Conservation (phyloP, 805 yeast species). For the Ogataea populi-albae region DNA sequence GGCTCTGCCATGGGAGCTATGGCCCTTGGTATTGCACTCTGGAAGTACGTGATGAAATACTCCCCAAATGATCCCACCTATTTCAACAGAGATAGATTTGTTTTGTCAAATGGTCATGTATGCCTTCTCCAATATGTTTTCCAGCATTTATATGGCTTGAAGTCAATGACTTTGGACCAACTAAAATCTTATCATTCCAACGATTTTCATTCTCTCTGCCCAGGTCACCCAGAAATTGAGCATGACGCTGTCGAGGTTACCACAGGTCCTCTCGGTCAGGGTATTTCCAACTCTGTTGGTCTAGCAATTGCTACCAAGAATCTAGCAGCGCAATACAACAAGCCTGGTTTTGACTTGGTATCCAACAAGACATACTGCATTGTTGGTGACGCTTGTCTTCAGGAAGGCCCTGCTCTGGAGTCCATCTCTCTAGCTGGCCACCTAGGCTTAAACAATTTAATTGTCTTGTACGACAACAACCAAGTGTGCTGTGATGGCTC, state of each 20-base stretch:
- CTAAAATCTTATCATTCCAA: slow-evolving; percentile 71
- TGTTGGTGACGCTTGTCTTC: slow-evolving; percentile 96
- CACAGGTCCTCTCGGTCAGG: slow-evolving; percentile 99
- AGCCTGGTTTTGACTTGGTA: slow-evolving; percentile 70
- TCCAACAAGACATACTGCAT: slow-evolving; percentile 76
- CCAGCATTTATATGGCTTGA: slow-evolving; percentile 84
- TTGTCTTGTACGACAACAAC: slow-evolving; percentile 95
- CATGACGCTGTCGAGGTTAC: slow-evolving; percentile 94
- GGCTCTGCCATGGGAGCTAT: slow-evolving; percentile 99
- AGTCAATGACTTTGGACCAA: slow-evolving; percentile 70
- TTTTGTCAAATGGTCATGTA: slow-evolving; percentile 95
- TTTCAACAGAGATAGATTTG: slow-evolving; percentile 94
- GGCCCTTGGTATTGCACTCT: slow-evolving; percentile 86
- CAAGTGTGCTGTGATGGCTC: slow-evolving; percentile 94
- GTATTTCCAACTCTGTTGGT: slow-evolving; percentile 95
- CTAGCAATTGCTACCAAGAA: slow-evolving; percentile 91
- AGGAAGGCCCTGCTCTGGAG: slow-evolving; percentile 96
- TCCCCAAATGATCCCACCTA: slow-evolving; percentile 90
- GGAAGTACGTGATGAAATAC: slow-evolving; percentile 70
- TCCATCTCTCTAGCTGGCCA: slow-evolving; percentile 96
- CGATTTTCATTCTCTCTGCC: slow-evolving; percentile 84
- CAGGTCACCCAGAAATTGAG: slow-evolving; percentile 97
- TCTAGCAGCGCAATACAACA: slow-evolving; percentile 89
- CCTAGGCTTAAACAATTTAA: slow-evolving; percentile 84
- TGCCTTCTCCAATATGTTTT: slow-evolving; percentile 84